Conservation (phyloP, 768 basidiomycete species). For the Phanerodontia chrysosporium region DNA sequence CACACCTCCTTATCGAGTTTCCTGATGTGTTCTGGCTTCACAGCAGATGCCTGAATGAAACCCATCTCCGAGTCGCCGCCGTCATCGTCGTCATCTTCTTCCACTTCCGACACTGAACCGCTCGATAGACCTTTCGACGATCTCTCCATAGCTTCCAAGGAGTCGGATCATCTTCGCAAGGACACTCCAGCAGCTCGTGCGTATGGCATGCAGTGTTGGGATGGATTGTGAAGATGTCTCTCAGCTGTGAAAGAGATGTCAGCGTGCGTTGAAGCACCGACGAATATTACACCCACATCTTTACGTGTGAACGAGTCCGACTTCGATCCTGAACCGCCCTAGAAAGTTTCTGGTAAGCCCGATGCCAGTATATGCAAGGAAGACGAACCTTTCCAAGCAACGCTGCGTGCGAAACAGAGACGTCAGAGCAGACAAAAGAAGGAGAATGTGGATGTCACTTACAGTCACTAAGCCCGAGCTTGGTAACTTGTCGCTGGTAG, state of each 20-base stretch:
- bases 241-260: slow-evolving; percentile 60
- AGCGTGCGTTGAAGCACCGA: slow-evolving; percentile 6
- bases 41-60: slow-evolving; percentile 64
- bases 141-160: background rate
- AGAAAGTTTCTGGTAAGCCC: background rate
- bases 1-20: slow-evolving; percentile 51
- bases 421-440: background rate
- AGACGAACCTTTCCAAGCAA: slow-evolving; percentile 62
- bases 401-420: slow-evolving; percentile 38
- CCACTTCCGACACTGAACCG: background rate
- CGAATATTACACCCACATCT: slow-evolving; percentile 47
- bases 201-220: slow-evolving; percentile 80
- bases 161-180: slow-evolving; percentile 40
- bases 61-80: slow-evolving; percentile 33
- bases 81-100: slow-evolving; percentile 27
- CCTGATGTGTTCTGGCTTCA: slow-evolving; percentile 41
- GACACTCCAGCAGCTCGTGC: slow-evolving; percentile 86
- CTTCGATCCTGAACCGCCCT: slow-evolving; percentile 53
- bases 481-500: slow-evolving; percentile 91
- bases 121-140: slow-evolving; percentile 22
- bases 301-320: slow-evolving; percentile 83
- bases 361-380: background rate
- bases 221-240: slow-evolving; percentile 90
- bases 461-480: slow-evolving; percentile 88
- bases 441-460: slow-evolving; percentile 29